Evolutionary conservation across 108 stramenopile species (phyloP), one percentile per base, ranked within the genome.

Genomic region (Conticribra guillardii): DNA sequence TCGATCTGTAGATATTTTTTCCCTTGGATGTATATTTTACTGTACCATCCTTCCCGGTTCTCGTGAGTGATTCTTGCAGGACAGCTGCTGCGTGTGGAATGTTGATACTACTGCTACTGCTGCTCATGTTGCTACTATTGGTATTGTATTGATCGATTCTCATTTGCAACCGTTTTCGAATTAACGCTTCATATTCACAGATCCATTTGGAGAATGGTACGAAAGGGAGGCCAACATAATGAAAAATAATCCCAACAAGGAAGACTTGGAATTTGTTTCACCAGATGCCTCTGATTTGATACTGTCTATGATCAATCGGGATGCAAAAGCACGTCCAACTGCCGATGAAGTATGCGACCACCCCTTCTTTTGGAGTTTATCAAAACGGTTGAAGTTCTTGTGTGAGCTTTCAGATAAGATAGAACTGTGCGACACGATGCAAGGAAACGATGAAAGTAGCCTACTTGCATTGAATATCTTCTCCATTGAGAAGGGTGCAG

Each of bases 181-280:
- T n/a, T n/a, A n/a, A n/a, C n/a, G n/a, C n/a, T n/a, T n/a, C n/a
- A n/a, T n/a, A n/a, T n/a, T n/a, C n/a, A n/a, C n/a, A n/a, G n/a
- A 98, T 79, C 97, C 98, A 16, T 98, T 96, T 68, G 98, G 97
- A 56, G 91, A 96, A 68, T 97, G 94, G 92, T 97, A 87, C 72
- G 98, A 98, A 74, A 82, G 97, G 1, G 97, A 97, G 76, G 89
- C 89, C n/a, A 97, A 98, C 45, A 96, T 98, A 29, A 88, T 97
- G 84, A 86, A 84, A 61, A 90, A 92, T 57, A 85, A 89, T 2
- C 87, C 95, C 14, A 65, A 71, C 28, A 72, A 80, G 21, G 80
- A 77, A 1, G 84, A 83, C 26, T 71, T 96, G 60, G 71, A 73
- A 46, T 76, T 85, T 54, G 72, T 92, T 21, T 86, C 89, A 15